Evolutionary conservation across 2,329 filamentous ascomycete genomes (phyloP), one percentile per base, ranked within the genome.

Genomic region (Trichoderma gracile): DNA sequence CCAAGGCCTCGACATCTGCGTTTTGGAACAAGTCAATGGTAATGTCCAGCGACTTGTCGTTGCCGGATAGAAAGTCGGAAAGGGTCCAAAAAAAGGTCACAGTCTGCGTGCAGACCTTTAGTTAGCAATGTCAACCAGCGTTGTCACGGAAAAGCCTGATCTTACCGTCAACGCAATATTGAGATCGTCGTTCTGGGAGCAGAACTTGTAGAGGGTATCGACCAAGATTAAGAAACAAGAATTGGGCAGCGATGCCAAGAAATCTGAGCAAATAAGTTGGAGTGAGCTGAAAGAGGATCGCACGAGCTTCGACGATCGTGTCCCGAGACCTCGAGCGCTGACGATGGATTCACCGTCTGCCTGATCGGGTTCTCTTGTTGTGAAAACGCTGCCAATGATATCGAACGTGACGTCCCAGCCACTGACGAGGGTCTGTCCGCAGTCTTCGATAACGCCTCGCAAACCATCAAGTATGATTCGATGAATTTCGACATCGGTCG

Each of bases 31-130:
- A 80, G 57, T 82, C 80, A 49, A 82, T 78, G 0, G 83, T 87
- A 38, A 89, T 84, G 1, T 83, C 81, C 50, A 89, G 82, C 0
- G 82, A 80, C 65, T 80, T 81, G 61, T 82, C 86, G 69, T 84
- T 86, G 3, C 82, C 78, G 1, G 86, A 88, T 5, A 98, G 81
- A 68, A 93, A 95, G 75, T 97, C 93, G 0, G 94, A 97, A 8
- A 97, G 85, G 61, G 94, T 93, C 92, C 93, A 97, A 75, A 97
- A 96, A 73, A 96, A 95, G 0, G 94, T 97, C 9, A 97, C 91
- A 1, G 93, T 95, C 86, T 92, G 54, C 46, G 17, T n/a, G 17
- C 6, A 27, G n/a, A 25, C 7, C 27, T 17, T 33, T 43, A 15
- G 38, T 47, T 42, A 43, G 56, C 27, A 8, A 45, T 5, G 9